These are phyloP conservation scores for Zychaea mexicana DNA, from an alignment of 371 early-diverging fungal genomes.

Conservation along the genomic window DNA sequence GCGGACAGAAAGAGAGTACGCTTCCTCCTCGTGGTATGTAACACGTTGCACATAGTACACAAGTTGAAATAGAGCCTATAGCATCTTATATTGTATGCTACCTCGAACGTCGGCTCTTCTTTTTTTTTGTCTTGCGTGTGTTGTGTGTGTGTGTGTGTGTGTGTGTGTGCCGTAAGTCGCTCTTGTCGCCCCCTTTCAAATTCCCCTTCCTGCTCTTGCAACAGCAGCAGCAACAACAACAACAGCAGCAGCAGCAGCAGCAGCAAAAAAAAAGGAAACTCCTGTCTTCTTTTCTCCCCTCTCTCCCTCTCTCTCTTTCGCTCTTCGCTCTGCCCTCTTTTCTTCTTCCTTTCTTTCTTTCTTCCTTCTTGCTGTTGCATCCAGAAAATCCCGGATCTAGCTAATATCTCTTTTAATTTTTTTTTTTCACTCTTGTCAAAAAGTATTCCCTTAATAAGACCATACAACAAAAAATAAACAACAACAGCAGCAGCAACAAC, in stretches of 20 bases:
- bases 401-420: too few relatives aligned
- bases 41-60: conserved; percentile 7
- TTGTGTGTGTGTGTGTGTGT: not conserved
- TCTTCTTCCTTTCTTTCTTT: not conserved
- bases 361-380: not conserved
- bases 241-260: too few relatives aligned
- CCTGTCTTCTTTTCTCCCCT: conserved; percentile 1
- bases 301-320: not conserved
- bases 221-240: too few relatives aligned
- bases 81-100: too few relatives aligned
- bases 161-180: conserved; percentile 1
- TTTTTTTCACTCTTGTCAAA: too few relatives aligned
- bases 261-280: not conserved
- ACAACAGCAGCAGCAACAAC: not conserved
- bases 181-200: too few relatives aligned
- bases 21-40: conserved; percentile 4
- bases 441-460: too few relatives aligned
- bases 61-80: too few relatives aligned
- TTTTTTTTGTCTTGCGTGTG: not conserved
- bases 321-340: not conserved
- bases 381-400: too few relatives aligned
- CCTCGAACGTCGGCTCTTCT: not conserved
- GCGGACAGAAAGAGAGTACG: too few relatives aligned
- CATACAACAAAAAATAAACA: too few relatives aligned
- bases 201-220: too few relatives aligned